phyloP scores from a whole-genome alignment of 176 grass and related monocot species.

The Phoenix dactylifera region DNA sequence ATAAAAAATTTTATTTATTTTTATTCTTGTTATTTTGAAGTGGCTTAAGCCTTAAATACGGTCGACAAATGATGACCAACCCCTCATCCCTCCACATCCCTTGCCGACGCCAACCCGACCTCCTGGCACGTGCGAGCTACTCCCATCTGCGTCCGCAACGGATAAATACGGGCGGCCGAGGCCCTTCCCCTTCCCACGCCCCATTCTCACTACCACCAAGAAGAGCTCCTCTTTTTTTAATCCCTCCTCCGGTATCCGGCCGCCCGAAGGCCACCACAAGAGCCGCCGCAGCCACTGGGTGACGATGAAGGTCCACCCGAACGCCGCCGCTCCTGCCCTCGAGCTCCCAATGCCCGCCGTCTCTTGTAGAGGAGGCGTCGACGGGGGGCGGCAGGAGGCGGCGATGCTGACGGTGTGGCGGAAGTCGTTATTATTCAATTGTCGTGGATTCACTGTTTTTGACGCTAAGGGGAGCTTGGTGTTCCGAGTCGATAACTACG shows the following conservation, averaged over 20 bases:
- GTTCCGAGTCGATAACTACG: conserved; percentile 80
- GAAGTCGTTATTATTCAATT: conserved; percentile 75
- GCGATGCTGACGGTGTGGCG: conserved; percentile 66
- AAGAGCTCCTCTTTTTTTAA: conserved; percentile 8
- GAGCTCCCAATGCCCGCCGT: neutral
- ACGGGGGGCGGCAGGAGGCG: neutral
- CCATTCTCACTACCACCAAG: neutral
- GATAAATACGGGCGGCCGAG: neutral
- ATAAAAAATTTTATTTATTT: too few species aligned
- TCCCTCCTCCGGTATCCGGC: neutral
- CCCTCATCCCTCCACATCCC: too few species aligned
- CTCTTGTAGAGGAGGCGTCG: neutral
- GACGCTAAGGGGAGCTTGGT: conserved; percentile 54
- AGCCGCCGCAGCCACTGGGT: neutral
- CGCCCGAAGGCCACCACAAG: neutral
- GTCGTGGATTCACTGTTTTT: conserved; percentile 69
- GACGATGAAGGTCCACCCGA: conserved; percentile 53
- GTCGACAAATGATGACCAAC: too few species aligned
- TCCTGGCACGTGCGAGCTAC: neutral
- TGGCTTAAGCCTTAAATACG: too few species aligned
- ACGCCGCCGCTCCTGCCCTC: conserved; percentile 12
- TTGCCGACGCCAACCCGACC: too few species aligned
- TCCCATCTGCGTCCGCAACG: neutral
- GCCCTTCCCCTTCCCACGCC: neutral
- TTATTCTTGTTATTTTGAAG: too few species aligned